These are phyloP conservation scores for Aethionema arabicum DNA, from an alignment of 345 rosid species.

Conservation along the genomic window DNA sequence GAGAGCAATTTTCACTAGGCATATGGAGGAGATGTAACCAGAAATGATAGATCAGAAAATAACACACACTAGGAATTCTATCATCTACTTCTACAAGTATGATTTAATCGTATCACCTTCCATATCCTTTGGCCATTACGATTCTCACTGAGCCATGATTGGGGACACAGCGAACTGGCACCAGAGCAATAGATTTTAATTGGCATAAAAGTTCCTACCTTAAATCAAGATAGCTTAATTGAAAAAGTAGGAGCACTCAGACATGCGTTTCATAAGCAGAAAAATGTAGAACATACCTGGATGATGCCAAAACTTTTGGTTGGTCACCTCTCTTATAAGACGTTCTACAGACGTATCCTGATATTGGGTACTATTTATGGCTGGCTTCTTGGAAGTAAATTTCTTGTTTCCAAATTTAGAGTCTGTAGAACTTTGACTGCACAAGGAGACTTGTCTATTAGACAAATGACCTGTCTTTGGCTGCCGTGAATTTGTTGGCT, in stretches of 20 bases:
- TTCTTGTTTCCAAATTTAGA: constrained; percentile 70
- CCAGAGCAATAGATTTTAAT: constrained; percentile 37
- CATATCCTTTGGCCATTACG: constrained; percentile 40
- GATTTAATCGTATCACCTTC: constrained; percentile 40
- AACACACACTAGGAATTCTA: constrained; percentile 16
- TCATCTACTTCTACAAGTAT: constrained; percentile 37
- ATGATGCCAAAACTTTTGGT: constrained; percentile 88
- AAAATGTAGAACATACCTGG: constrained; percentile 37
- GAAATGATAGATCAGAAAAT: constrained; percentile 7
- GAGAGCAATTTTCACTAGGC: constrained; percentile 8
- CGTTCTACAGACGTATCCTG: constrained; percentile 99
- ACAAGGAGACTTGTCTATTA: constrained; percentile 52
- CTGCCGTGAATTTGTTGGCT: constrained; percentile 56
- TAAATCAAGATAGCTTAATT: constrained; percentile 31
- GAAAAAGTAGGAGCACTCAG: constrained; percentile 31
- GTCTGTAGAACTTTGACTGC: constrained; percentile 66
- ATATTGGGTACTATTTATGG: constrained; percentile 44
- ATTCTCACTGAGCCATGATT: constrained; percentile 41
- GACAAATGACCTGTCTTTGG: constrained; percentile 51
- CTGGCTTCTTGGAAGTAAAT: constrained; percentile 59
- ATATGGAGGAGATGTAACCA: constrained; percentile 2
- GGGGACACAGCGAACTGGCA: constrained; percentile 39
- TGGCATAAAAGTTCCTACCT: constrained; percentile 39
- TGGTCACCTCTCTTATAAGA: constrained; percentile 94
- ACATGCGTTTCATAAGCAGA: constrained; percentile 22